Percentiles rank a stretch among this genome's conserved stretches.
phyloP scores from a whole-genome alignment of 306 rosid genomes.

The Abrus pulchellus region DNA sequence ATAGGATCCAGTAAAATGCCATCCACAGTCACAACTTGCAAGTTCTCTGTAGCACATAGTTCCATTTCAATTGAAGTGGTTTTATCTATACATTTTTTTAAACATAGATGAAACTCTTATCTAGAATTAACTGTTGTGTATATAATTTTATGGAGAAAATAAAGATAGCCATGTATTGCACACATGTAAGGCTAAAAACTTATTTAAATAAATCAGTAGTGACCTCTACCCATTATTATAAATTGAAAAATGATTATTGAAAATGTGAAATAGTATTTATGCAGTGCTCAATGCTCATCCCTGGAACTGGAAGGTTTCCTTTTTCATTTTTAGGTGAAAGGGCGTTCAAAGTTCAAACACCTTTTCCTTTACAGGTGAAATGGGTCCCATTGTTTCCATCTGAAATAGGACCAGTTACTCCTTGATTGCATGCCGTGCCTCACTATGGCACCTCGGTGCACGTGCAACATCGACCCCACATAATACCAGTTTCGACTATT shows the following conservation, averaged over 20 bases:
- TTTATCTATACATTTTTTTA: background rate
- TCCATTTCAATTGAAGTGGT: background rate
- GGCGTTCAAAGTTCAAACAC: conserved; percentile 37
- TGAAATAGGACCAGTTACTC: conserved; percentile 28
- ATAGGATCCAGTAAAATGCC: background rate
- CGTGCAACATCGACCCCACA: conserved; percentile 49
- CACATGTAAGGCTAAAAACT: background rate
- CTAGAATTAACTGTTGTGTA: background rate
- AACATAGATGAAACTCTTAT: background rate
- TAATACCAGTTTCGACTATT: background rate
- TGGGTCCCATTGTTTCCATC: conserved; percentile 44
- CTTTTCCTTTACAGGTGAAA: conserved; percentile 42
- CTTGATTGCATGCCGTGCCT: conserved; percentile 36
- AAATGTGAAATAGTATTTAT: background rate
- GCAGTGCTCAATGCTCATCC: background rate
- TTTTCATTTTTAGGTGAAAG: conserved; percentile 35
- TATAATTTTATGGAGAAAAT: background rate
- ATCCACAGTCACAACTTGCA: background rate
- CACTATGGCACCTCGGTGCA: conserved; percentile 46
- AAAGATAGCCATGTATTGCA: background rate
- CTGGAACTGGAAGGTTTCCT: background rate
- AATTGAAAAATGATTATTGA: too few species aligned
- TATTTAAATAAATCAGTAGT: too few species aligned
- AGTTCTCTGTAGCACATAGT: background rate
- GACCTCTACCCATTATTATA: background rate